A percentile compares a stretch with the other conserved stretches of the same genome.
Conservation (phyloP, 345 rosid species). For the Noccaea bulbosa region DNA sequence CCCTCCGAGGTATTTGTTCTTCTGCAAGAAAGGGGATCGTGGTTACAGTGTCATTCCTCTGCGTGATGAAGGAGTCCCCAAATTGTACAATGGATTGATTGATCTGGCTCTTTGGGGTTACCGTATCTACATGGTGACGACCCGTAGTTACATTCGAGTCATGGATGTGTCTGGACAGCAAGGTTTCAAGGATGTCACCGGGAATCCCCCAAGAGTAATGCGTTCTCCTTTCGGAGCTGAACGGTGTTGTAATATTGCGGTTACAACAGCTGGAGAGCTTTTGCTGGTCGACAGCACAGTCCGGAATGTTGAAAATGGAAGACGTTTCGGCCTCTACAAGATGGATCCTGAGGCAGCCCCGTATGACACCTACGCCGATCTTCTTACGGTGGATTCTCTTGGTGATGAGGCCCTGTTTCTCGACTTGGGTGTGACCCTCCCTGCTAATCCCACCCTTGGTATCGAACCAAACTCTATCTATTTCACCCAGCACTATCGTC, state of each 20-base stretch:
- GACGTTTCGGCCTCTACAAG: not conserved
- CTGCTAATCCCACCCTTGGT: not conserved
- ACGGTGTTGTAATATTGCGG: not conserved
- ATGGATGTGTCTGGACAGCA: not conserved
- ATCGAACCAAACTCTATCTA: conserved; percentile 6
- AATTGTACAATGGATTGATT: no score
- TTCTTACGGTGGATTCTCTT: conserved; percentile 1
- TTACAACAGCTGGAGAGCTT: not conserved
- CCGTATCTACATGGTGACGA: not conserved
- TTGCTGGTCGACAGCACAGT: conserved; percentile 2
- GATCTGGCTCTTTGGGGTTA: not conserved
- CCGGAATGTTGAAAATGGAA: no score
- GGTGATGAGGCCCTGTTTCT: no score
- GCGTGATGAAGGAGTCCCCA: not conserved
- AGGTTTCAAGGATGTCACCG: not conserved
- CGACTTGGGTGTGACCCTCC: conserved; percentile 5
- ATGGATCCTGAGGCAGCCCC: not conserved
- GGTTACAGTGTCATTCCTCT: not conserved
- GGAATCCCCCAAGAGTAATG: not conserved
- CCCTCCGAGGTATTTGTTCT: no score
- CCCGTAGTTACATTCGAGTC: not conserved
- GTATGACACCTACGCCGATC: rapidly evolving
- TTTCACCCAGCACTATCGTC: not conserved
- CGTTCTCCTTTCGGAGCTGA: not conserved
- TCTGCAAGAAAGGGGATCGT: conserved; percentile 2